These are phyloP conservation scores for Actinomucor elegans DNA, from an alignment of 371 early-diverging fungal genomes.

Conservation along the genomic window DNA sequence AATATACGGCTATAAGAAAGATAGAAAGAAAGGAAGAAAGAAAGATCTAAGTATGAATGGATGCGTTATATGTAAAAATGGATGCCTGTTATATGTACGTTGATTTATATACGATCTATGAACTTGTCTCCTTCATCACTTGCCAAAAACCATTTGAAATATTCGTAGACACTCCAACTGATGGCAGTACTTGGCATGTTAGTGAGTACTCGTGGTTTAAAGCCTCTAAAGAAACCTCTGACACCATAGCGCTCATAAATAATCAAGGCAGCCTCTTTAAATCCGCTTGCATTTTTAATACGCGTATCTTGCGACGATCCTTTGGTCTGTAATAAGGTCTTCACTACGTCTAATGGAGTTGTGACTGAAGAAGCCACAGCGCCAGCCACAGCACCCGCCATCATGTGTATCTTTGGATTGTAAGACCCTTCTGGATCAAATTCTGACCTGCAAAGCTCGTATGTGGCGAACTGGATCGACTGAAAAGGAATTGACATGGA, in stretches of 20 bases:
- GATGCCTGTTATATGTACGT: no score
- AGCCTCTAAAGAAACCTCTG: slow-evolving; percentile 80
- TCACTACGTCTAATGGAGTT: slow-evolving; percentile 91
- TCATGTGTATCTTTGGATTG: slow-evolving; percentile 81
- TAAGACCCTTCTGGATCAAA: slow-evolving; percentile 75
- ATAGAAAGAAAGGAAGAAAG: no score
- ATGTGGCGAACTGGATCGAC: slow-evolving; percentile 88
- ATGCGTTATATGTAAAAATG: no score
- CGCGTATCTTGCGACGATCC: slow-evolving; percentile 69
- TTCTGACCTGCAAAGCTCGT: slow-evolving; percentile 73
- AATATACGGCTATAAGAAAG: no score
- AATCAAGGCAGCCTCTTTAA: slow-evolving; percentile 70
- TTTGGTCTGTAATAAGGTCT: slow-evolving; percentile 91
- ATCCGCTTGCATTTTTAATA: slow-evolving; percentile 69
- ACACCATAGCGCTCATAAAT: slow-evolving; percentile 78
- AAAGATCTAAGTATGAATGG: no score
- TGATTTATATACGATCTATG: slow-evolving; percentile 16
- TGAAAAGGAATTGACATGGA: slow-evolving; percentile 95
- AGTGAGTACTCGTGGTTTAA: slow-evolving; percentile 77
- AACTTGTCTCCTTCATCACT: slow-evolving; percentile 13
- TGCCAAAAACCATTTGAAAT: slow-evolving; percentile 71
- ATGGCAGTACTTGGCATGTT: slow-evolving; percentile 95
- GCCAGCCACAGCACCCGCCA: slow-evolving; percentile 90
- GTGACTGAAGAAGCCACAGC: slow-evolving; percentile 87
- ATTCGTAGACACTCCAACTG: slow-evolving; percentile 92